Evolutionary conservation across 2,329 filamentous ascomycete genomes (phyloP), one percentile per base, ranked within the genome.

Genomic region (Fusarium palustre): DNA sequence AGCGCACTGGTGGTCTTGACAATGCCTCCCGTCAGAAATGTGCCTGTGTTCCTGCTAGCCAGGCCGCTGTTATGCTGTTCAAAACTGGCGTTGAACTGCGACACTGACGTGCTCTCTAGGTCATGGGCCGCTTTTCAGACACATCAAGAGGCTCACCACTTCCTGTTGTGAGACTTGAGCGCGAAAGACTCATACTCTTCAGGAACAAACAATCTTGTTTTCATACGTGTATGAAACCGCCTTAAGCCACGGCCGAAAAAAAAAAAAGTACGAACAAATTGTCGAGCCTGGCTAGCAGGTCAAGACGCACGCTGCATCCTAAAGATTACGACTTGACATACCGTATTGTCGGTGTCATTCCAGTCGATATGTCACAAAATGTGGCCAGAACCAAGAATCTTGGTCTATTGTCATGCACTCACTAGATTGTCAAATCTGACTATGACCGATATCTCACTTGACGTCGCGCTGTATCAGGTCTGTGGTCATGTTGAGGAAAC

Each of bases 81-180:
- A n/a, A 33, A 49, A 10, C 22, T 30, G 39, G n/a, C 34, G 30
- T 47, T 18, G 41, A 47, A 33, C 41, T 59, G 54, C 68, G 33
- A 41, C 61, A 60, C 57, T 52, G 31, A 38, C 11, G 20, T 56
- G 39, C 49, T 52, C 36, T 20, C 22, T 55, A 48, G 38, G 18
- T 53, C 55, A 36, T 59, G 47, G 34, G 47, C 48, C 22, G 41
- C 25, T 59, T 58, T 46, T 53, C 38, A 61, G 42, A 48, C 60
- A 46, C 33, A 25, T 55, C 18, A 31, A 28, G 28, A 70, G 60
- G 61, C 54, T 60, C 36, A 42, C 56, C 39, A 50, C 69, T 71
- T 59, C 52, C 60, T 70, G 58, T 45, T 46, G 68, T 74, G 57
- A 50, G 50, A 74, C 71, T 66, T 25, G 31, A 33, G 33, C 39